Base-by-base conservation (phyloP, 176 grass and related monocot genomes). In the Aegilops longissima region DNA sequence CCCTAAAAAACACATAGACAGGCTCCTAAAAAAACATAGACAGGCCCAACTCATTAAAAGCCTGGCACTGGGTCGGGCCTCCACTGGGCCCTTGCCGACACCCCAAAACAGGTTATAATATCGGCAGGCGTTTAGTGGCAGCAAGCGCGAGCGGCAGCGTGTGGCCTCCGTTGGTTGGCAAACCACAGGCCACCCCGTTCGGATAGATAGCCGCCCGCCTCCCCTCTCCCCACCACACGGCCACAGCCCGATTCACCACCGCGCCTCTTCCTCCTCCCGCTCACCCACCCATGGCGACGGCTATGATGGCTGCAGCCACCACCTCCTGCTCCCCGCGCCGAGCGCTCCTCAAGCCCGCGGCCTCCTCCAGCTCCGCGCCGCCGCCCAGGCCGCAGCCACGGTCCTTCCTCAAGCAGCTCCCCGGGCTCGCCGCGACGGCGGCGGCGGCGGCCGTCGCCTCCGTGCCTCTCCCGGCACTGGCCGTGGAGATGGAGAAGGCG, bases 401-500 rank as follows among this genome's bases (percentile, higher is more conserved):
- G 38, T 18, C 77, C 16, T 12, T 84, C 16, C 16, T 84, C 67
- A 68, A 68, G 77, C 78, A 72, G 52, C 52, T 91, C 52, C 86
- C 82, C 20, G 70, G 77, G 6, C 86, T 91, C 62, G 70, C 89
- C 56, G 89, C 91, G 68, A 74, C 90, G 39, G 87, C 89, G 14
- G 93, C 87, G 17, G 90, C 90, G 2, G 91, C 83, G 14, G 82
- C 90, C 27, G 86, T 56, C 31, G 90, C 95, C 9, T 18, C 85
- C 27, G 61, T 77, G 78, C 93, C 93, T n/a, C 86, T 93, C 27
- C 94, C 92, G 58, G 94, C 92, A n/a, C 92, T 99, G 66, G 97
- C 94, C 6, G 97, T 88, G 68, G 85, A 94, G 85, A 99, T 99
- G n/a, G 97, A 99, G 88, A 99, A 99, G 85, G 97, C 97, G 6